Evolutionary conservation across 2,329 filamentous ascomycete genomes (phyloP).

Genomic region (Piedraia hortae): DNA sequence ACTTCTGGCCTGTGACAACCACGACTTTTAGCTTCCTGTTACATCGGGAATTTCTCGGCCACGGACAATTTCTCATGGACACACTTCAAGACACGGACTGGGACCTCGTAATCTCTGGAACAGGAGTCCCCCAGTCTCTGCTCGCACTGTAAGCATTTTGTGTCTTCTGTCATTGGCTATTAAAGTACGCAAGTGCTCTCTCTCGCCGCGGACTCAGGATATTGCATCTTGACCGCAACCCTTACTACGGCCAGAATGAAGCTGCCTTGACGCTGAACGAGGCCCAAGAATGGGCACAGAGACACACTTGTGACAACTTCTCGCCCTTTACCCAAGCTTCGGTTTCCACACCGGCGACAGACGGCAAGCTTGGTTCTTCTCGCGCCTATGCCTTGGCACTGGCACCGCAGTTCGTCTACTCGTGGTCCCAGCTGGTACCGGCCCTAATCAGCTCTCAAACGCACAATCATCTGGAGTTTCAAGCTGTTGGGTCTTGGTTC

Average conservation of each 20-base stretch:
- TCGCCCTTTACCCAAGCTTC: constrained; percentile 10
- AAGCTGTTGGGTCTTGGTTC: constrained; percentile 82
- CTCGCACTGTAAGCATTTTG: constrained; percentile 22
- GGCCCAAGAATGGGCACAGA: constrained; percentile 42
- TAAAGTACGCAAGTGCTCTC: constrained; percentile 39
- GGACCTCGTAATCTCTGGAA: constrained; percentile 26
- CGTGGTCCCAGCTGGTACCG: constrained; percentile 48
- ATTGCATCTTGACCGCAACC: constrained; percentile 65
- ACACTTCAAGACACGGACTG: constrained; percentile 22
- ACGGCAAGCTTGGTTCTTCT: constrained; percentile 25
- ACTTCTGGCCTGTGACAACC: too few species aligned
- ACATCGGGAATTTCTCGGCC: too few species aligned
- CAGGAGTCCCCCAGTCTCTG: constrained; percentile 24
- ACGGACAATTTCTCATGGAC: constrained; percentile 17
- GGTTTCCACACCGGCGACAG: constrained; percentile 5
- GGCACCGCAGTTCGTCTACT: constrained; percentile 65
- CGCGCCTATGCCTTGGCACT: constrained; percentile 62
- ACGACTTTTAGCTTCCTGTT: too few species aligned
- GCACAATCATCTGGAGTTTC: constrained; percentile 73
- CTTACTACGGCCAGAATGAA: constrained; percentile 67
- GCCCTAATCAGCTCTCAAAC: constrained; percentile 70
- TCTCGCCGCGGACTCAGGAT: constrained; percentile 80
- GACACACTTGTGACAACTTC: constrained; percentile 5
- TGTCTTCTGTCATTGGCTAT: too few species aligned
- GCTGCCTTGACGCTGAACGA: constrained; percentile 68